Evolutionary conservation across 202 grass and related monocot genomes (phyloP).

Genomic region (Elaeis oleifera): DNA sequence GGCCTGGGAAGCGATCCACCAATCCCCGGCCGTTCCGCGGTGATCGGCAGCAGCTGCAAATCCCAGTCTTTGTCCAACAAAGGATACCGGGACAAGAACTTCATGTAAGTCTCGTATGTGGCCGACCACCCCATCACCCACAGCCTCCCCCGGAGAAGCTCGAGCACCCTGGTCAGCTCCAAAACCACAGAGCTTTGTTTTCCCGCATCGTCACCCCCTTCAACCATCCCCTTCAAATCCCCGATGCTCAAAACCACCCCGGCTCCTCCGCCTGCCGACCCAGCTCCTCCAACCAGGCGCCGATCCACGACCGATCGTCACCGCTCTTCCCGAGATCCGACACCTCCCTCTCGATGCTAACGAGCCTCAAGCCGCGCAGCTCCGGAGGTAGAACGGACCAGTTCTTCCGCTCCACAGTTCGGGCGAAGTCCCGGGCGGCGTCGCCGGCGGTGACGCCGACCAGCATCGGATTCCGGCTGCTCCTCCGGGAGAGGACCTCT

Average conservation of each 20-base stretch:
- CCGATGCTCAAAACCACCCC: conserved; percentile 55
- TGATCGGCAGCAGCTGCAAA: conserved; percentile 81
- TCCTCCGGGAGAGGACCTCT: conserved; percentile 53
- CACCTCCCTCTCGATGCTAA: conserved; percentile 22
- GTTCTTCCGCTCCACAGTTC: conserved; percentile 19
- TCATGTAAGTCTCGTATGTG: conserved; percentile 80
- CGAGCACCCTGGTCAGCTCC: conserved; percentile 73
- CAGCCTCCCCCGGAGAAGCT: conserved; percentile 37
- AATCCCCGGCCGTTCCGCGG: conserved; percentile 30
- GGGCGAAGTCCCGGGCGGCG: conserved; percentile 41
- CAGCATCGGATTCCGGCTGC: conserved; percentile 67
- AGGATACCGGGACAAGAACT: conserved; percentile 83
- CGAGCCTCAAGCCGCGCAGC: conserved; percentile 42
- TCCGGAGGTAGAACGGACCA: conserved; percentile 33
- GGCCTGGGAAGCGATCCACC: conserved; percentile 28
- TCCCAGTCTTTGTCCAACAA: conserved; percentile 91
- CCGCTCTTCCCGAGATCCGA: not conserved
- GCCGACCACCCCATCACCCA: conserved; percentile 89
- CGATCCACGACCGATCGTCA: not conserved
- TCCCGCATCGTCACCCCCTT: conserved; percentile 30
- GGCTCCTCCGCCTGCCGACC: conserved; percentile 21
- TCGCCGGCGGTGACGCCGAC: conserved; percentile 62
- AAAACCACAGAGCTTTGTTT: conserved; percentile 30
- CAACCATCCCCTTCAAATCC: conserved; percentile 56
- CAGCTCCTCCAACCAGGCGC: conserved; percentile 24